A percentile compares a stretch with the other conserved stretches of the same genome.
phyloP scores from a whole-genome alignment of 192 early-diverging fungal species.

The Podila verticillata region DNA sequence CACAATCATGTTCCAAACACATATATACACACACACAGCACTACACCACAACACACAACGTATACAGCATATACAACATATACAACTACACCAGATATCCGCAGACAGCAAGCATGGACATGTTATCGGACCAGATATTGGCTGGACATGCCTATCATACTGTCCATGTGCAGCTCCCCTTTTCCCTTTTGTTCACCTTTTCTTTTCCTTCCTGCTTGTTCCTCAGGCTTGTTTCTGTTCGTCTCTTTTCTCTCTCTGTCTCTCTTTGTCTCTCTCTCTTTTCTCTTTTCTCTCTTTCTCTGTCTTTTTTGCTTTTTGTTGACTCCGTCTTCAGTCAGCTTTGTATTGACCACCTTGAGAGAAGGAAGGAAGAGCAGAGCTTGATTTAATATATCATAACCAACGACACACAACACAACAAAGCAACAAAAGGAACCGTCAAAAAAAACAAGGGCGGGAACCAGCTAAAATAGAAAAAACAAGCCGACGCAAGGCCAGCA shows the following conservation, averaged over 20 bases:
- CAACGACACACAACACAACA: background rate
- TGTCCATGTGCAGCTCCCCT: background rate
- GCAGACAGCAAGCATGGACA: background rate
- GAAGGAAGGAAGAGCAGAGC: background rate
- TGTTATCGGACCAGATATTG: too few relatives aligned
- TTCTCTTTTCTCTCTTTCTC: background rate
- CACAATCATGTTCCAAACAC: background rate
- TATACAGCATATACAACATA: background rate
- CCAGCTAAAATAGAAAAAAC: background rate
- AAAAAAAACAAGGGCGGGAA: constrained; percentile 4
- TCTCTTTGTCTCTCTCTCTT: background rate
- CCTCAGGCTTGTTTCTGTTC: background rate
- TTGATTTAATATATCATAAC: background rate
- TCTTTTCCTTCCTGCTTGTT: background rate
- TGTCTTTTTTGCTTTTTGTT: background rate
- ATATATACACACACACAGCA: background rate
- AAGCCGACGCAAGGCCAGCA: background rate
- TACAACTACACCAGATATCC: background rate
- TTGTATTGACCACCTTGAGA: background rate
- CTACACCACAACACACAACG: background rate
- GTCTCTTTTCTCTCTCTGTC: background rate
- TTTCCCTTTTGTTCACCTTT: background rate
- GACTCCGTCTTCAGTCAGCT: constrained; percentile 5
- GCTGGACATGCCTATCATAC: too few relatives aligned
- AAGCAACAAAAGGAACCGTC: too few relatives aligned